Evolutionary conservation across 225 moss, liverwort and hornwort genomes (phyloP), one percentile per base, ranked within the genome.

Genomic region (Lunularia cruciata): DNA sequence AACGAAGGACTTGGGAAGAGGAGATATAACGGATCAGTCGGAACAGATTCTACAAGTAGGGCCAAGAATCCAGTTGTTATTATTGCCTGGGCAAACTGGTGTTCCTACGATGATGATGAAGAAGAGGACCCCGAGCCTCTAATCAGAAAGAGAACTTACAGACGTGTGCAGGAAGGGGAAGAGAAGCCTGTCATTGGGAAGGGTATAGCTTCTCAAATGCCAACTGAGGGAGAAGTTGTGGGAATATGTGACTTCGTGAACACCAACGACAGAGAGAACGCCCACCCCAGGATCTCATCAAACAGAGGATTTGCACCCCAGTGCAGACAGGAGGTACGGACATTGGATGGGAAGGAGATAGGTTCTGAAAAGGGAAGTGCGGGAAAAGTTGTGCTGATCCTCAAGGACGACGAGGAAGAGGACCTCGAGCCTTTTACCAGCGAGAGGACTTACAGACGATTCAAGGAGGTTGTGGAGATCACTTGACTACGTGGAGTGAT

Each of bases 11-110:
- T 54, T 18, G 13, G 38, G 47, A 47, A 62, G 58, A 73, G 63
- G 53, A 66, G 55, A 34, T 16, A 22, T 11, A 77, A 62, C 18
- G 54, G 32, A 3, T 23, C 42, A 8, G 22, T 52, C 3, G 40
- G 61, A 60, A 14, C 52, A 31, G 37, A 63, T 25, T 32, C 9
- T 48, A 30, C 36, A 55, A n/a, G n/a, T n/a, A n/a, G n/a, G n/a
- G n/a, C n/a, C n/a, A 73, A 48, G 53, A 58, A 73, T 30, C 78
- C 78, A 6, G 27, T 68, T 30, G 78, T 78, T 61, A 78, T 78
- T 52, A 33, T 78, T 8, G 73, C 68, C 30, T 78, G 78, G 78
- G 69, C 68, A 57, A 73, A 78, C 39, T 78, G 73, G 78, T 61
- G 53, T 14, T 69, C 78, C 2, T 78, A 78, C 46, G 78, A 73